Evolutionary conservation across 768 basidiomycete species (phyloP).

Genomic region (Russula griseocarnosa): DNA sequence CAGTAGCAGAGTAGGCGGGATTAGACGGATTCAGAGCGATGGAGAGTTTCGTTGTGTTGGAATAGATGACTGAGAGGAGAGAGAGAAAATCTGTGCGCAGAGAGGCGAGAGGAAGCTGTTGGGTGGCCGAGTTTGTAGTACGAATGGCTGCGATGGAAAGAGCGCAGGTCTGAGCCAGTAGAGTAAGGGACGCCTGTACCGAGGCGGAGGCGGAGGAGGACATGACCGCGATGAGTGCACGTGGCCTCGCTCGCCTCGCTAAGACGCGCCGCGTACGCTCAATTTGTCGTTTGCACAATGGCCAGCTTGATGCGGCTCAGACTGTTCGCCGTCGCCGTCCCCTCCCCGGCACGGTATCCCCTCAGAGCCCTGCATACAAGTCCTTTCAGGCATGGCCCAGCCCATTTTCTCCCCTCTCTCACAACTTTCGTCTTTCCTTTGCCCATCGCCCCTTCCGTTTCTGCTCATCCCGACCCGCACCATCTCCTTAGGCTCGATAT

Average conservation of each 20-base stretch:
- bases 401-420: constrained; percentile 29
- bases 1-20: constrained; percentile 38
- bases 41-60: constrained; percentile 55
- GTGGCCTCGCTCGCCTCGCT: background rate
- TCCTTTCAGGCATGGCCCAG: constrained; percentile 28
- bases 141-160: constrained; percentile 33
- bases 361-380: constrained; percentile 19
- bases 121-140: constrained; percentile 19
- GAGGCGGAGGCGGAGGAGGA: constrained; percentile 14
- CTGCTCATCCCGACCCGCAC: constrained; percentile 11
- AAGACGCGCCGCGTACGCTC: constrained; percentile 1
- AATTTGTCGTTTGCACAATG: background rate
- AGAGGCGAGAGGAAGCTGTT: constrained; percentile 35
- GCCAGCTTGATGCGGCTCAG: constrained; percentile 18
- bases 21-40: constrained; percentile 56
- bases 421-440: constrained; percentile 11
- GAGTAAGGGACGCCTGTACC: constrained; percentile 4
- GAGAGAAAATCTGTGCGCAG: constrained; percentile 55
- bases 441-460: background rate
- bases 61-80: constrained; percentile 55
- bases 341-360: constrained; percentile 1
- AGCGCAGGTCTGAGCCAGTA: constrained; percentile 30
- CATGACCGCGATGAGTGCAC: constrained; percentile 29
- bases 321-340: constrained; percentile 12
- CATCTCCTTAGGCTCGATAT: constrained; percentile 22